Percentiles rank a stretch among this genome's conserved stretches.
These are phyloP conservation scores for Penstemon newberryi DNA, from an alignment of 257 asterid species.

Conservation along the genomic window DNA sequence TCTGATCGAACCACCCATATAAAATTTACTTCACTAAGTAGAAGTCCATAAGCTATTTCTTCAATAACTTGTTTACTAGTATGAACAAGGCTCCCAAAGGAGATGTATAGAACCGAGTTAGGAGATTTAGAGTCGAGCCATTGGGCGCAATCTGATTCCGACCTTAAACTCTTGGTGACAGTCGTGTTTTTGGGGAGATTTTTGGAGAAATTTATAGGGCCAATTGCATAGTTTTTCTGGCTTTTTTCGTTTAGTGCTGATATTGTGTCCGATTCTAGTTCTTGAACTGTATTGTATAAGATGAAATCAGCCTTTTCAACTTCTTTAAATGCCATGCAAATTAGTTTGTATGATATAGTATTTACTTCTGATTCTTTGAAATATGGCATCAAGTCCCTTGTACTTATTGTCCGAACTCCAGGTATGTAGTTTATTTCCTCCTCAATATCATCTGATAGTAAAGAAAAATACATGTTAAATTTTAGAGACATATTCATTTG, in stretches of 20 bases:
- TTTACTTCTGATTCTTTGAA: constrained; percentile 40
- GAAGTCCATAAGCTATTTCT: constrained; percentile 51
- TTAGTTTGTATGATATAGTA: constrained; percentile 30
- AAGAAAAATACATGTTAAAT: no score
- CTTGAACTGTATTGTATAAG: constrained; percentile 59
- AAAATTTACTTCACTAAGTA: constrained; percentile 50
- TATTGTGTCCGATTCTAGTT: constrained; percentile 46
- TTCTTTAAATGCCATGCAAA: constrained; percentile 44
- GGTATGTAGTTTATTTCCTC: constrained; percentile 51
- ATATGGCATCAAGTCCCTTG: constrained; percentile 54
- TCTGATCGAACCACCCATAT: constrained; percentile 66
- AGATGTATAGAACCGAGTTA: constrained; percentile 56
- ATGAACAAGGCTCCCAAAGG: constrained; percentile 54
- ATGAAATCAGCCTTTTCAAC: constrained; percentile 55
- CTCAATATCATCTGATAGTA: background rate
- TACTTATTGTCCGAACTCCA: constrained; percentile 52
- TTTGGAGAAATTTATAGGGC: constrained; percentile 44
- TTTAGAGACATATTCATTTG: no score
- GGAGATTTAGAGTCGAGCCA: constrained; percentile 53
- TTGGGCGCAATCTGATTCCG: constrained; percentile 42
- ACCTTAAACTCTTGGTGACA: constrained; percentile 39
- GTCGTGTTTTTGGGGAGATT: background rate
- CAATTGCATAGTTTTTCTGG: constrained; percentile 50
- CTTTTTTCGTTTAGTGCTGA: constrained; percentile 38
- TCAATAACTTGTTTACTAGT: constrained; percentile 30